Percentiles rank a stretch among this genome's conserved stretches.
These are phyloP conservation scores for Blepharisma stoltei DNA, from an alignment of 73 alveolate species.

Conservation along the genomic window DNA sequence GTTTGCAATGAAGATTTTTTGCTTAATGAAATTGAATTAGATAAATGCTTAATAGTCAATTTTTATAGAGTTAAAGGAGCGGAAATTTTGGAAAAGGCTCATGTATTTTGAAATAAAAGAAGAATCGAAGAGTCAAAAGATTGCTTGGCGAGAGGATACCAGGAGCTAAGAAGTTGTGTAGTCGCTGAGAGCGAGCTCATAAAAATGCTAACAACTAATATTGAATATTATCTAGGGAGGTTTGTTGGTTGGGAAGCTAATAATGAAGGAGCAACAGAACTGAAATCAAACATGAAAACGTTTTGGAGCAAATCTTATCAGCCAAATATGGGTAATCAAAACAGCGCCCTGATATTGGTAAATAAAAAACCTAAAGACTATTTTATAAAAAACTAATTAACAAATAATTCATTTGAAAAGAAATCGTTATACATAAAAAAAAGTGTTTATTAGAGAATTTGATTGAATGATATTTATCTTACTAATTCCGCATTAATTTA, in stretches of 20 bases:
- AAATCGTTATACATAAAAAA: too few relatives aligned
- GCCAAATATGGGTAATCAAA: too few relatives aligned
- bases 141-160: background rate
- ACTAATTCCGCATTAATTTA: too few relatives aligned
- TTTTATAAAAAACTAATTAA: too few relatives aligned
- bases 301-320: too few relatives aligned
- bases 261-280: background rate
- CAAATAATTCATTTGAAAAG: too few relatives aligned
- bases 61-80: constrained; percentile 45
- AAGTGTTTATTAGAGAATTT: too few relatives aligned
- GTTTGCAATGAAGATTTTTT: background rate
- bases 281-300: too few relatives aligned
- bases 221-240: constrained; percentile 10
- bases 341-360: too few relatives aligned
- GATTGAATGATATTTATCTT: too few relatives aligned
- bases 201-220: constrained; percentile 9
- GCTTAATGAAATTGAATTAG: background rate
- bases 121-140: constrained; percentile 32
- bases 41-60: constrained; percentile 42
- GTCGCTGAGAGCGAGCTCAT: background rate
- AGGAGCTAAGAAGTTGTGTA: constrained; percentile 12
- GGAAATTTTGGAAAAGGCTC: constrained; percentile 39
- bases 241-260: background rate
- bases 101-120: constrained; percentile 33
- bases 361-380: too few relatives aligned